These are phyloP conservation scores for Lachancea thermotolerans DNA, from an alignment of 805 yeast species.

Conservation along the genomic window DNA sequence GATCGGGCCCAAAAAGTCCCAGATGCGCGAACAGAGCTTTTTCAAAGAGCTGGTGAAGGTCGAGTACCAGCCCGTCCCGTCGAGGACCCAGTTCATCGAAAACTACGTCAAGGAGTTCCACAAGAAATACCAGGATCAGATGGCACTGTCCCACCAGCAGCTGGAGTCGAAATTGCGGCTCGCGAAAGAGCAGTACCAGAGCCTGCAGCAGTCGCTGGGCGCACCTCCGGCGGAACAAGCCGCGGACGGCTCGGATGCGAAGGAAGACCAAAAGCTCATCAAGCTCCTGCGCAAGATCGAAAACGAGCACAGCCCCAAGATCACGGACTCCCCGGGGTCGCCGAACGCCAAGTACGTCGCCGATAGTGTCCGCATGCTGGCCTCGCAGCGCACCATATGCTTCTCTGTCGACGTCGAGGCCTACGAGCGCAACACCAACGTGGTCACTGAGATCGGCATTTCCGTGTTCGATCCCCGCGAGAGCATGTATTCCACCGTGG, in stretches of 20 bases:
- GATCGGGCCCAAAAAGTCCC: background rate
- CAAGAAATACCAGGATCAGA: slow-evolving; percentile 5
- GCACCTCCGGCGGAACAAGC: background rate
- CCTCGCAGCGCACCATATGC: slow-evolving; percentile 28
- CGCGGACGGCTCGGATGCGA: background rate
- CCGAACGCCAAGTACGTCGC: slow-evolving; percentile 17
- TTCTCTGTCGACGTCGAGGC: slow-evolving; percentile 54
- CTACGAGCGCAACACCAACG: slow-evolving; percentile 37
- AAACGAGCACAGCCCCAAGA: slow-evolving; percentile 20
- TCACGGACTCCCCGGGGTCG: slow-evolving; percentile 18
- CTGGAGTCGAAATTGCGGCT: slow-evolving; percentile 11
- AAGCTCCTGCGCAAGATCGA: slow-evolving; percentile 12
- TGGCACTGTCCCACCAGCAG: slow-evolving; percentile 3
- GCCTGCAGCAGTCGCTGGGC: background rate
- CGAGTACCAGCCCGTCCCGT: slow-evolving; percentile 1
- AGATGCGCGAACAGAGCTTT: slow-evolving; percentile 1
- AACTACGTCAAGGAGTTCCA: slow-evolving; percentile 5
- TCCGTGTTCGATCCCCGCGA: slow-evolving; percentile 49
- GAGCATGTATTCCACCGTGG: slow-evolving; percentile 35
- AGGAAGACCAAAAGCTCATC: slow-evolving; percentile 9
- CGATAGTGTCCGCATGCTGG: slow-evolving; percentile 18
- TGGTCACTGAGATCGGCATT: slow-evolving; percentile 52
- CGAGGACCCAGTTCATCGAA: slow-evolving; percentile 1
- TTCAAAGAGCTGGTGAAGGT: slow-evolving; percentile 2
- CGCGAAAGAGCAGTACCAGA: slow-evolving; percentile 4